Base-by-base conservation (phyloP, 441 rosid species). In the Euphorbia corollata region DNA sequence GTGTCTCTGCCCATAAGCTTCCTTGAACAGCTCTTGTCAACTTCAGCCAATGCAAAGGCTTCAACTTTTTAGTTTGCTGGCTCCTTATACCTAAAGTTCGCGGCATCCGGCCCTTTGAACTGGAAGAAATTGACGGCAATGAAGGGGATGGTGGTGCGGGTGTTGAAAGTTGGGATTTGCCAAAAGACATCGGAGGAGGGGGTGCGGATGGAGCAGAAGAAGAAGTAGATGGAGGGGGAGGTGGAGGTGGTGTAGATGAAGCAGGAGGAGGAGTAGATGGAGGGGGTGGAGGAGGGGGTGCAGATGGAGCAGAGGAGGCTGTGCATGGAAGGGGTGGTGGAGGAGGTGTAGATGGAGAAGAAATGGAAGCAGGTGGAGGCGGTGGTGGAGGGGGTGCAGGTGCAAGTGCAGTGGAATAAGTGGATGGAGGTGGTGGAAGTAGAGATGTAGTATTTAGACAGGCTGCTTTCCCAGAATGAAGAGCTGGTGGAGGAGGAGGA, bases 1-100 rank as follows among this genome's bases (percentile, higher is more conserved):
- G 95, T 65, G 99, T 77, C 80, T 93, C 99, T 36, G 93, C 99
- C 99, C 99, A 93, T 66, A 93, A 82, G 78, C 99, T 93, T 75
- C 99, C 99, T 70, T 84, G 88, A 24, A 87, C 89, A 41, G 97
- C 97, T 84, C 92, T 93, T 53, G 93, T 78, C 63, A 93, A 71
- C 83, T 93, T 93, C 83, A 93, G 80, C 99, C 99, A 93, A 81
- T 93, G 97, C 79, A 89, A 79, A 12, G 99, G 97, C 83, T 93
- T 93, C 73, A 93, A 74, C 81, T 91, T 93, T 75, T 87, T 87
- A 54, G 83, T 68, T 55, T 85, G 87, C 70, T 75, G 67, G 69
- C 69, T 79, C 82, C 74, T 90, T 48, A 78, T 73, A 79, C 75
- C 76, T 71, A 85, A 72, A 64, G 81, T 72, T 45, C 95, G 99